phyloP scores from a whole-genome alignment of 164 flowering plant genomes.

The Chimonanthus praecox region DNA sequence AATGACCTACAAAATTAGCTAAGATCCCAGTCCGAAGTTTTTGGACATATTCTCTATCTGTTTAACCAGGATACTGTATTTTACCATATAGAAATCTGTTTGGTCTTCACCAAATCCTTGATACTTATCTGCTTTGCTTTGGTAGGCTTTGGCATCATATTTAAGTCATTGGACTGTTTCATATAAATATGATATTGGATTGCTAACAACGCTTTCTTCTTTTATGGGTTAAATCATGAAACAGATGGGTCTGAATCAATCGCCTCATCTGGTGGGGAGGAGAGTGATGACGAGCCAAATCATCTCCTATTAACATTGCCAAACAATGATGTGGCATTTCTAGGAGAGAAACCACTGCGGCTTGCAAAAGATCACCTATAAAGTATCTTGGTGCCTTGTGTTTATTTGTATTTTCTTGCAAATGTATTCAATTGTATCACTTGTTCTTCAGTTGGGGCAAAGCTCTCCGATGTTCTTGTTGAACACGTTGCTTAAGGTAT shows the following conservation, averaged over 20 bases:
- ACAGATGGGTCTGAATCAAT: slow-evolving; percentile 56
- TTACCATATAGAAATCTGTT: background rate
- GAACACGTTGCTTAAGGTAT: background rate
- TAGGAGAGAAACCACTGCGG: slow-evolving; percentile 60
- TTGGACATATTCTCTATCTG: too few species aligned
- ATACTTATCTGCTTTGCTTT: background rate
- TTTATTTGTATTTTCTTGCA: slow-evolving; percentile 16
- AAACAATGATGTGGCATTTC: slow-evolving; percentile 58
- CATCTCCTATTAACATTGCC: slow-evolving; percentile 56
- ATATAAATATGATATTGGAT: background rate
- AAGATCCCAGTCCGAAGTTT: too few species aligned
- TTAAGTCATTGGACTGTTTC: too few species aligned
- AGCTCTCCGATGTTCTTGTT: background rate
- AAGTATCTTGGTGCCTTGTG: slow-evolving; percentile 9
- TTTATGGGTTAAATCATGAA: slow-evolving; percentile 13
- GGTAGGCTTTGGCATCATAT: too few species aligned
- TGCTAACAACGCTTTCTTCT: background rate
- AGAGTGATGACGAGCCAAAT: slow-evolving; percentile 51
- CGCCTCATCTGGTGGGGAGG: slow-evolving; percentile 37
- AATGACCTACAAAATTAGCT: too few species aligned
- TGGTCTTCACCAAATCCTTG: background rate
- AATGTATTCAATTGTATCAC: slow-evolving; percentile 20
- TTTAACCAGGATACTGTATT: too few species aligned
- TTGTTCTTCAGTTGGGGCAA: background rate
- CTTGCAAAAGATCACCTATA: slow-evolving; percentile 55